Evolutionary conservation across 2,329 filamentous ascomycete species (phyloP).

Genomic region (Alternaria postmessia): DNA sequence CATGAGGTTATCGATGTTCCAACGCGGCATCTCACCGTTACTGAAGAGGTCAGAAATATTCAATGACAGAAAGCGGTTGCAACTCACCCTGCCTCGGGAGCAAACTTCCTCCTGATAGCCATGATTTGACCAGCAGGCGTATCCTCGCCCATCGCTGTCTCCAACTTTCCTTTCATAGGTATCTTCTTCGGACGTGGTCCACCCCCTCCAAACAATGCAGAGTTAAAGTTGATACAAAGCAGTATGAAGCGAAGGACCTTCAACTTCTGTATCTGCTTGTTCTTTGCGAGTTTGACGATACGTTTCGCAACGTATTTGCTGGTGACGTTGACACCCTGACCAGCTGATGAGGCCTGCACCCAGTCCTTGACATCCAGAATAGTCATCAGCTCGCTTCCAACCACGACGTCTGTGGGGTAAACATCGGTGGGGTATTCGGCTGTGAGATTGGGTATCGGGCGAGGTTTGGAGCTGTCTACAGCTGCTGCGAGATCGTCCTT

Average conservation of each 20-base stretch:
- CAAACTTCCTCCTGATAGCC: constrained; percentile 69
- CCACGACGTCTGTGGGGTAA: constrained; percentile 71
- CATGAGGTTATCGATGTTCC: constrained; percentile 74
- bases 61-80: background rate
- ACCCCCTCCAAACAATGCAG: constrained; percentile 46
- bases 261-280: constrained; percentile 58
- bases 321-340: constrained; percentile 63
- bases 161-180: constrained; percentile 70
- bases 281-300: constrained; percentile 65
- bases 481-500: constrained; percentile 70
- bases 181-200: constrained; percentile 57
- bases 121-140: constrained; percentile 33
- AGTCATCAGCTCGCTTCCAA: constrained; percentile 73
- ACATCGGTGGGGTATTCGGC: constrained; percentile 75
- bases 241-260: constrained; percentile 60
- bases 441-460: constrained; percentile 73
- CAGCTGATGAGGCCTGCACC: constrained; percentile 70
- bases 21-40: constrained; percentile 69
- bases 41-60: constrained; percentile 26
- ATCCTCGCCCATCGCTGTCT: constrained; percentile 65
- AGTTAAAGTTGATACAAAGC: constrained; percentile 59
- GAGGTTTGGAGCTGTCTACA: constrained; percentile 73
- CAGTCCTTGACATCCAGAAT: constrained; percentile 76
- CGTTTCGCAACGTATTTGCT: constrained; percentile 73
- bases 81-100: constrained; percentile 34